Evolutionary conservation across 108 stramenopile genomes (phyloP).

Genomic region (Parietichytrium sp.): DNA sequence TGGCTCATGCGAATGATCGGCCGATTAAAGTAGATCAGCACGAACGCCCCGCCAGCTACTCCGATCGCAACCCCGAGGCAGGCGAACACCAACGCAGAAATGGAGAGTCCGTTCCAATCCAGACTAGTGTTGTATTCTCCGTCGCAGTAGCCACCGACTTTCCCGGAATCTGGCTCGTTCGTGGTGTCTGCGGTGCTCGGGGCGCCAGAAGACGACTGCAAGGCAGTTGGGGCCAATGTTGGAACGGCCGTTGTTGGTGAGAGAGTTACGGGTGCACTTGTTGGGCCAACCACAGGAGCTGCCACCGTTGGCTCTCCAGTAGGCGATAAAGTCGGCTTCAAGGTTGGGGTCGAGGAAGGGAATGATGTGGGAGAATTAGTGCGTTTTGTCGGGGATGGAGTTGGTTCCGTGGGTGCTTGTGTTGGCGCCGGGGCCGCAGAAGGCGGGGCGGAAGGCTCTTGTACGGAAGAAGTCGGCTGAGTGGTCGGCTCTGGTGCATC

Average conservation of each 20-base stretch:
- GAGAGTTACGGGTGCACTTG: too few species aligned
- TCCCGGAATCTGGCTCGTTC: neutral
- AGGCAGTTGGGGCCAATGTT: neutral
- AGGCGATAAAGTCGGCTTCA: too few species aligned
- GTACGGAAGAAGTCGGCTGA: too few species aligned
- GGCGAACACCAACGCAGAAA: neutral
- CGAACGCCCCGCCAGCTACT: neutral
- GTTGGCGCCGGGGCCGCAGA: too few species aligned
- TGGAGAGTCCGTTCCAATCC: neutral
- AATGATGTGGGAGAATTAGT: too few species aligned
- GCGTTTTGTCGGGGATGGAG: too few species aligned
- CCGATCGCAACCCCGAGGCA: neutral
- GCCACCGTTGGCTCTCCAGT: too few species aligned
- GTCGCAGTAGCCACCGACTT: constrained; percentile 3
- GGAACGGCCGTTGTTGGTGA: too few species aligned
- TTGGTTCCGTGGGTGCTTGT: too few species aligned
- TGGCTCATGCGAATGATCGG: constrained; percentile 32
- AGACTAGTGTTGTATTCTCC: neutral
- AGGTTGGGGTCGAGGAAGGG: too few species aligned
- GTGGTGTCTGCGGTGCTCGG: neutral
- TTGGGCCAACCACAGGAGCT: too few species aligned
- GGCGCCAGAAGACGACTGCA: neutral
- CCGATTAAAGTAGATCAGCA: neutral
- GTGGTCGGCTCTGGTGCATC: neutral
- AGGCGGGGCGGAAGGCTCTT: too few species aligned